These are phyloP conservation scores for Yamadazyma kitorensis DNA, from an alignment of 805 yeast species.

Conservation along the genomic window DNA sequence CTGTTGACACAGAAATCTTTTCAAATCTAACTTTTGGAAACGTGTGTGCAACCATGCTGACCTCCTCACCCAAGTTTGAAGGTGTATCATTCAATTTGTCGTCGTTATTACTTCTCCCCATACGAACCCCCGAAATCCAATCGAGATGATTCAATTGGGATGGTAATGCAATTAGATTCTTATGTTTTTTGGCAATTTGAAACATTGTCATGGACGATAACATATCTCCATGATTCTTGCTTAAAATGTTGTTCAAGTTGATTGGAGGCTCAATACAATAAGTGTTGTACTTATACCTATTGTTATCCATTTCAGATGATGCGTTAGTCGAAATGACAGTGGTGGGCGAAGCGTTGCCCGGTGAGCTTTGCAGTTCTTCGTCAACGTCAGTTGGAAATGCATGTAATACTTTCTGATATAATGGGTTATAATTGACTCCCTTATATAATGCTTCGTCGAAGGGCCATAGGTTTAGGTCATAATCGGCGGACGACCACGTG, in stretches of 20 bases:
- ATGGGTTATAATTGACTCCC: constrained; percentile 37
- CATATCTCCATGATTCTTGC: constrained; percentile 31
- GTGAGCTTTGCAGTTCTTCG: constrained; percentile 3
- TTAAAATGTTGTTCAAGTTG: constrained; percentile 27
- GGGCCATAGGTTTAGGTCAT: constrained; percentile 83
- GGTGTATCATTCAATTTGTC: constrained; percentile 30
- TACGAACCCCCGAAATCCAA: constrained; percentile 92
- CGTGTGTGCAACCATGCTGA: constrained; percentile 80
- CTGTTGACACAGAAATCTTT: constrained; percentile 83
- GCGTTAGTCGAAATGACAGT: constrained; percentile 1
- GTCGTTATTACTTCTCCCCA: constrained; percentile 51
- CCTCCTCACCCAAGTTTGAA: constrained; percentile 85
- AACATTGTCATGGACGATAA: constrained; percentile 36
- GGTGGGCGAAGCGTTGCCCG: too few relatives aligned
- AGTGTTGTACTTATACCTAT: constrained; percentile 24
- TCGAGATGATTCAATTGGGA: constrained; percentile 63
- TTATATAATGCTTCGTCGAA: constrained; percentile 34
- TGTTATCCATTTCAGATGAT: constrained; percentile 5
- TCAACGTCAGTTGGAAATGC: constrained; percentile 14
- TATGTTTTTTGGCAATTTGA: constrained; percentile 34
- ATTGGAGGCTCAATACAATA: constrained; percentile 38
- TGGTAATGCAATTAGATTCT: constrained; percentile 9
- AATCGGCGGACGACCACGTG: constrained; percentile 86
- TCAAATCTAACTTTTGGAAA: constrained; percentile 87
- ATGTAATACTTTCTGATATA: constrained; percentile 23